Base-by-base conservation (phyloP, 208 protist genomes). In the Histomonas meleagridis region DNA sequence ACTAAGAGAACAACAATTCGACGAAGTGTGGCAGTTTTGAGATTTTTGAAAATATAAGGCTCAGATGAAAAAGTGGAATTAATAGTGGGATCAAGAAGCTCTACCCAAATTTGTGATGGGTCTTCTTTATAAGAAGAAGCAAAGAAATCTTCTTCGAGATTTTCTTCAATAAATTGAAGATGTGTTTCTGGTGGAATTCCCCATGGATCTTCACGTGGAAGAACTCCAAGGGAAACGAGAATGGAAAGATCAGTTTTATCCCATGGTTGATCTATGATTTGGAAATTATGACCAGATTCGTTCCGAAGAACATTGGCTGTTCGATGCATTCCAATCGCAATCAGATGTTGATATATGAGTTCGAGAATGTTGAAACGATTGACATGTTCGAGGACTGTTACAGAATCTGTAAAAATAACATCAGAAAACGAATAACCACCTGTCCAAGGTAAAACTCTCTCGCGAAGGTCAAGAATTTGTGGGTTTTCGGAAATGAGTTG, bases 61-160 rank as follows among this genome's bases (percentile, higher is more conserved):
- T 57, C 46, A 53, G 26, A 14, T 21, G 3, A 12, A 86, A 40
- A 86, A 55, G 38, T n/a, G 1, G 46, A 18, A 35, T 86, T 86
- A 16, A 55, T 26, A 51, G 23, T 86, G 10, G 1, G 43, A 55
- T 86, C 46, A 38, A 4, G 9, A 9, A 86, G 38, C 38, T 86
- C 76, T 55, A 55, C 10, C 23, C 23, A 86, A 86, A 86, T 86
- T 28, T 21, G 3, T 14, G 51, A 55, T 35, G 76, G 76, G 38
- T 86, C 76, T 55, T 86, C 76, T 86, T n/a, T 86, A 46, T 86
- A 86, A 40, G 40, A 4, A n/a, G 46, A 86, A 38, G 76, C 40
- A 21, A 86, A 86, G 32, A 38, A 38, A 38, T 86, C 76, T 57
- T 86, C 76, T 55, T 86, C 76, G 18, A 55, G 32, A 28, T 32